These are phyloP conservation scores for Diaporthe sp. DNA, from an alignment of 2,329 filamentous ascomycete genomes.

Conservation along the genomic window DNA sequence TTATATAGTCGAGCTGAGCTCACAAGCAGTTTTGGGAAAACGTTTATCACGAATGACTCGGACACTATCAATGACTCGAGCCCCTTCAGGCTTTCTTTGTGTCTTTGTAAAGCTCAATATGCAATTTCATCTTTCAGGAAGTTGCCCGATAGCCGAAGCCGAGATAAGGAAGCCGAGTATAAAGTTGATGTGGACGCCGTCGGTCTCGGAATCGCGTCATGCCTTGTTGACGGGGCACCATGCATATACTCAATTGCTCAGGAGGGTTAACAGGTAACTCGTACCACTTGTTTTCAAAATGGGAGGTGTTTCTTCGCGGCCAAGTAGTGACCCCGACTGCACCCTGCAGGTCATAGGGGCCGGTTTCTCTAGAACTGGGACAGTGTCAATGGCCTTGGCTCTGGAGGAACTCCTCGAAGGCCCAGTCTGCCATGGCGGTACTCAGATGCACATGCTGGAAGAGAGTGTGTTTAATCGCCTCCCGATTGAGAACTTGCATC, in stretches of 20 bases:
- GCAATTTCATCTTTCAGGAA: neutral
- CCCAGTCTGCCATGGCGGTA: slow-evolving; percentile 14
- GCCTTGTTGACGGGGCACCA: neutral
- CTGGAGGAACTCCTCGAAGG: slow-evolving; percentile 23
- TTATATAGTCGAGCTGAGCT: no score
- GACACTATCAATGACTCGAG: neutral
- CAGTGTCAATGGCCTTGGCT: neutral
- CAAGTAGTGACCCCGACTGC: neutral
- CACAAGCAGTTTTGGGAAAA: no score
- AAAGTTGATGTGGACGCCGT: neutral
- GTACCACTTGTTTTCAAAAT: neutral
- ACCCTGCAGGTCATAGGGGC: slow-evolving; percentile 24
- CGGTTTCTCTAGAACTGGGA: slow-evolving; percentile 17
- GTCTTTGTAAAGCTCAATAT: neutral
- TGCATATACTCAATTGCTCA: neutral
- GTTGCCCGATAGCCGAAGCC: slow-evolving; percentile 5
- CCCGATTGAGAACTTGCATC: neutral
- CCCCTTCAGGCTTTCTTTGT: no score
- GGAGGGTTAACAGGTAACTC: neutral
- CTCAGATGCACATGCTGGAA: slow-evolving; percentile 13
- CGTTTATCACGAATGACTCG: neutral
- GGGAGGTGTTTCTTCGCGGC: slow-evolving; percentile 23
- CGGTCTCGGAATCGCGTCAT: no score
- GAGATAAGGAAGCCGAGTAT: slow-evolving; percentile 4
- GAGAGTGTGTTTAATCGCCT: neutral